A percentile compares a stretch with the other conserved stretches of the same genome.
Evolutionary conservation across 148 eudicot species (phyloP).

Genomic region (Vaccinium darrowii): DNA sequence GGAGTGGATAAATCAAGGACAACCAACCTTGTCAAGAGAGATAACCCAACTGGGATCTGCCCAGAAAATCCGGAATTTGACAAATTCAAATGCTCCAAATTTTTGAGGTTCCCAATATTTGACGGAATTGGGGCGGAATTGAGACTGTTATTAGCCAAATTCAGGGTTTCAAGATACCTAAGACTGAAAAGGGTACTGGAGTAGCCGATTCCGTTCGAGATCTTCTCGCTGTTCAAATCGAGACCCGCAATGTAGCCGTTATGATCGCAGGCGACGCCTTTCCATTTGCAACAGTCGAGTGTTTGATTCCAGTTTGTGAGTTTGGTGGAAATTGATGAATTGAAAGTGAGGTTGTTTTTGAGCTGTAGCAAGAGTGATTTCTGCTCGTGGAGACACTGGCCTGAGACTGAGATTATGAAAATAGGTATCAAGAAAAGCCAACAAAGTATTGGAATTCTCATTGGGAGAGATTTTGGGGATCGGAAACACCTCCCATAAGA

Average conservation of each 20-base stretch:
- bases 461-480: not conserved
- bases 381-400: conserved; percentile 24
- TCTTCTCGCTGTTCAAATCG: conserved; percentile 25
- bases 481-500: not conserved
- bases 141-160: conserved; percentile 33
- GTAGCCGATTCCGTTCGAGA: conserved; percentile 11
- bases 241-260: conserved; percentile 28
- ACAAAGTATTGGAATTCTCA: not conserved
- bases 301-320: conserved; percentile 28
- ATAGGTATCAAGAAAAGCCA: not conserved
- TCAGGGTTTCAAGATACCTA: conserved; percentile 21
- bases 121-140: conserved; percentile 14
- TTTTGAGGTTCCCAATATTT: conserved; percentile 20
- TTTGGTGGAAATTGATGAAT: not conserved
- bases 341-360: conserved; percentile 19
- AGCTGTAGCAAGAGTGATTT: conserved; percentile 29
- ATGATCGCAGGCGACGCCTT: conserved; percentile 33
- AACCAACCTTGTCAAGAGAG: conserved; percentile 19
- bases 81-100: conserved; percentile 29
- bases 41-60: conserved; percentile 33
- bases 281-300: conserved; percentile 39
- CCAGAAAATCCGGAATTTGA: conserved; percentile 36
- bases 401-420: not conserved
- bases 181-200: conserved; percentile 22
- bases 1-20: conserved; percentile 26